Conservation (phyloP, 192 early-diverging fungal species). For the Coemansia sp. region DNA sequence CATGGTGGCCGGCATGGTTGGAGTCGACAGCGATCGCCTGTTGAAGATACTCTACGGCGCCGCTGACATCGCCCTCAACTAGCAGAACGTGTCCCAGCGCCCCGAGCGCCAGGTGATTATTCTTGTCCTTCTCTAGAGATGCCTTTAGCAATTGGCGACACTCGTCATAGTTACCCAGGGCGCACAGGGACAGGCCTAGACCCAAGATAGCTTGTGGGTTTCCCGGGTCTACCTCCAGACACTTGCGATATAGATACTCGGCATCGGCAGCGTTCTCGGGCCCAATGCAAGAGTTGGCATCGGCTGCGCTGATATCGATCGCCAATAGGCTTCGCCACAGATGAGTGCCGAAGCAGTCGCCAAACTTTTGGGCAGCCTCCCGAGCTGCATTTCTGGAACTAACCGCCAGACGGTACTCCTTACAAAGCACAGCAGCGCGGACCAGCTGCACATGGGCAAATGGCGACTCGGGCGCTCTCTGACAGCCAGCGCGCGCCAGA, state of each 20-base stretch:
- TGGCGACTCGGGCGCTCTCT: constrained; percentile 26
- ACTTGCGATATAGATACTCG: constrained; percentile 55
- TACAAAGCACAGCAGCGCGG: constrained; percentile 2
- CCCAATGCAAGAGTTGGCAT: constrained; percentile 61
- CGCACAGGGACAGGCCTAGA: constrained; percentile 55
- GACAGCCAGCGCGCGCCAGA: constrained; percentile 14
- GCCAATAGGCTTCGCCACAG: constrained; percentile 50
- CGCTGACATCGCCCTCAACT: constrained; percentile 51
- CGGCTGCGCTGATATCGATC: constrained; percentile 61
- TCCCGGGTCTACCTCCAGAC: constrained; percentile 47
- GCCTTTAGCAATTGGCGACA: constrained; percentile 58
- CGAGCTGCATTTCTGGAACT: constrained; percentile 26
- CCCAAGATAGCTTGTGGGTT: constrained; percentile 53
- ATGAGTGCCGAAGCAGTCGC: neutral
- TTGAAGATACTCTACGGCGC: constrained; percentile 57
- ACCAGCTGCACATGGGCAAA: constrained; percentile 34
- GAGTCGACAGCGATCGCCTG: constrained; percentile 57
- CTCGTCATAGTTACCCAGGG: constrained; percentile 58
- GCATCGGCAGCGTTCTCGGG: constrained; percentile 58
- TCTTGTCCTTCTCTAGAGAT: constrained; percentile 43
- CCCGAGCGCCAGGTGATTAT: constrained; percentile 55
- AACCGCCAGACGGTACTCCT: constrained; percentile 12
- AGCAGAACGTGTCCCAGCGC: constrained; percentile 71
- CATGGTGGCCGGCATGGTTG: constrained; percentile 57
- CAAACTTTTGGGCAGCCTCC: constrained; percentile 5